These are phyloP conservation scores for Sistotremastrum suecicum DNA, from an alignment of 768 basidiomycete species.

Conservation along the genomic window DNA sequence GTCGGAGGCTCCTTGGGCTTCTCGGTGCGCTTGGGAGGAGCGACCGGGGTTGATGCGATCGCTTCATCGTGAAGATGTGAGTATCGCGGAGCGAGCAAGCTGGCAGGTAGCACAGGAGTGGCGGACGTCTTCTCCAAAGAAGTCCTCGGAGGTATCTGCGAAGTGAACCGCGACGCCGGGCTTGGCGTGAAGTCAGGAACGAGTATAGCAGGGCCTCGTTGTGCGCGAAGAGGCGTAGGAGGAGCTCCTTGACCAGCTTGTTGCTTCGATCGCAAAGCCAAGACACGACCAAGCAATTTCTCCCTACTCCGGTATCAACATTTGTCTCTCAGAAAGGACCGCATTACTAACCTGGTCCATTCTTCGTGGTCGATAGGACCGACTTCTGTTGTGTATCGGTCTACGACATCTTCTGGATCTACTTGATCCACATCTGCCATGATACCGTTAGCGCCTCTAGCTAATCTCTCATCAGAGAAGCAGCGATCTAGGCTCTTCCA, in stretches of 20 bases:
- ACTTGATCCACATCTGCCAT: slow-evolving; percentile 42
- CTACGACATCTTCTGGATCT: slow-evolving; percentile 40
- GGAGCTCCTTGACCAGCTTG: slow-evolving; percentile 41
- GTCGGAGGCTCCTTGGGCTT: slow-evolving; percentile 2
- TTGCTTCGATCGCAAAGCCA: slow-evolving; percentile 48
- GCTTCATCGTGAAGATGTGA: slow-evolving; percentile 46
- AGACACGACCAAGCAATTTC: slow-evolving; percentile 33
- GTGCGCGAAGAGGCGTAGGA: slow-evolving; percentile 28
- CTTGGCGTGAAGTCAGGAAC: slow-evolving; percentile 42
- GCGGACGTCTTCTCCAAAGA: neutral
- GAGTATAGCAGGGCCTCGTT: slow-evolving; percentile 17
- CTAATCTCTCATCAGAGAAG: slow-evolving; percentile 57
- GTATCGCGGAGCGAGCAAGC: slow-evolving; percentile 39
- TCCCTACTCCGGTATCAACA: slow-evolving; percentile 23
- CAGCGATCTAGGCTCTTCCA: slow-evolving; percentile 74
- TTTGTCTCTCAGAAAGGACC: neutral
- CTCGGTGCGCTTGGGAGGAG: slow-evolving; percentile 4
- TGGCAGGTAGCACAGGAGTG: slow-evolving; percentile 20
- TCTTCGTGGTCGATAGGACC: slow-evolving; percentile 32
- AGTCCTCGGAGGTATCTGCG: slow-evolving; percentile 2
- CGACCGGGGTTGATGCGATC: slow-evolving; percentile 17
- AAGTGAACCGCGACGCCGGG: slow-evolving; percentile 14
- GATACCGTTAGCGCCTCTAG: slow-evolving; percentile 25
- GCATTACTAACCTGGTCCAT: slow-evolving; percentile 41
- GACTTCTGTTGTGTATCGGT: slow-evolving; percentile 30